A percentile compares a stretch with the other conserved stretches of the same genome.
phyloP scores from a whole-genome alignment of 352 stramenopile species.

The Phytophthora sansomeana region DNA sequence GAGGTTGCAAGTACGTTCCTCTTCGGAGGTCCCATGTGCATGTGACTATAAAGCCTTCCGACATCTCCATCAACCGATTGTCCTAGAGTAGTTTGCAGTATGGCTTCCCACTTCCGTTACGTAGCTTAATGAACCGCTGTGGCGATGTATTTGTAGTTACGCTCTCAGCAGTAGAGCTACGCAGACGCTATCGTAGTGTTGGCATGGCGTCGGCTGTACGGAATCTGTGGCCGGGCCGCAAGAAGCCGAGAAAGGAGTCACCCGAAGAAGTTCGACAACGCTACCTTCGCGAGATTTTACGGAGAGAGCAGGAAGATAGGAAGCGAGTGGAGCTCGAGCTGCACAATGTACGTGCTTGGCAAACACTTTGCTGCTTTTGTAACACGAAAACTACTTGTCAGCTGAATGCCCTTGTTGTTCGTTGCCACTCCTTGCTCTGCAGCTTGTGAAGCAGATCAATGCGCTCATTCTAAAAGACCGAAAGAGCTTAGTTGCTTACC shows the following conservation, averaged over 20 bases:
- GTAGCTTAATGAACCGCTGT: neutral
- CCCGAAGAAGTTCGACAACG: constrained; percentile 50
- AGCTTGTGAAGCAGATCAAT: constrained; percentile 82
- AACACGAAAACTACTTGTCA: neutral
- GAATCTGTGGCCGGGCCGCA: constrained; percentile 22
- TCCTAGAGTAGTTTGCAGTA: neutral
- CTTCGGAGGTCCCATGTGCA: constrained; percentile 49
- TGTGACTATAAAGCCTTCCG: constrained; percentile 78
- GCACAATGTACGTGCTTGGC: constrained; percentile 42
- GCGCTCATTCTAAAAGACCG: constrained; percentile 66
- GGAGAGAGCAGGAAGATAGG: constrained; percentile 47
- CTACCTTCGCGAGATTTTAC: constrained; percentile 52
- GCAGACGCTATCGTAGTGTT: neutral
- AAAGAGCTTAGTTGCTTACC: constrained; percentile 54
- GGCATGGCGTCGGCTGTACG: constrained; percentile 8
- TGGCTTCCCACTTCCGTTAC: neutral
- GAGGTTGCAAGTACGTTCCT: constrained; percentile 70
- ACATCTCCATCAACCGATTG: constrained; percentile 40
- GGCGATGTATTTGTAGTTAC: neutral
- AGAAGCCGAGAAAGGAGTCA: constrained; percentile 40
- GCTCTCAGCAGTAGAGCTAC: too few relatives aligned
- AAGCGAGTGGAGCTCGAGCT: constrained; percentile 50
- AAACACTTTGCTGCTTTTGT: neutral
- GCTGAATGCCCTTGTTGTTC: neutral
- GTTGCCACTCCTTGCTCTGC: neutral